A percentile compares a stretch with the other conserved stretches of the same genome.
Evolutionary conservation across 441 rosid genomes (phyloP).

Genomic region (Pelargonium myrrhifolium): DNA sequence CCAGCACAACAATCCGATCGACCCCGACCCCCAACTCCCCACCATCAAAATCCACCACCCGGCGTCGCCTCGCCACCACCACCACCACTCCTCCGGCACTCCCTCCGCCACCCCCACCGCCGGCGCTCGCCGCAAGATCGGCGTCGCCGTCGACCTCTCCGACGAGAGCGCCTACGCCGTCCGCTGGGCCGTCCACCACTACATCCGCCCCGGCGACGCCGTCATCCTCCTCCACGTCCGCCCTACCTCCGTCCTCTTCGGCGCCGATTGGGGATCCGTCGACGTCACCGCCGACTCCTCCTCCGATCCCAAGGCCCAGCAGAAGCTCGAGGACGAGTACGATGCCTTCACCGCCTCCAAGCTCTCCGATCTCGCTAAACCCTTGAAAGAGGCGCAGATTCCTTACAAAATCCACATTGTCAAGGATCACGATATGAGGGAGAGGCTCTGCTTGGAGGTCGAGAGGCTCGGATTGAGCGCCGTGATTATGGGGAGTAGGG

Average conservation of each 20-base stretch:
- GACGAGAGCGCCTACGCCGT: constrained; percentile 21
- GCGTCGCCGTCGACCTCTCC: constrained; percentile 24
- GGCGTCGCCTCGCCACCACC: constrained; percentile 17
- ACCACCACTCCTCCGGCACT: constrained; percentile 11
- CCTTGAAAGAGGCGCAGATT: constrained; percentile 16
- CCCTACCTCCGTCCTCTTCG: constrained; percentile 22
- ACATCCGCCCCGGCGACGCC: constrained; percentile 22
- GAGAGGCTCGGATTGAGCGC: constrained; percentile 22
- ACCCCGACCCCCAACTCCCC: constrained; percentile 2
- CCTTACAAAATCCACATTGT: constrained; percentile 20
- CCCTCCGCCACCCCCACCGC: constrained; percentile 15
- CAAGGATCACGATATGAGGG: constrained; percentile 22
- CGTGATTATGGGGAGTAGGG: constrained; percentile 21
- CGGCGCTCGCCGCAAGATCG: constrained; percentile 20
- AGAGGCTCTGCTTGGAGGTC: constrained; percentile 22
- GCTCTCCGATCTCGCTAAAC: constrained; percentile 16
- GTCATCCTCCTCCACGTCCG: constrained; percentile 20
- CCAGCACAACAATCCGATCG: neutral
- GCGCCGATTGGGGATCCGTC: constrained; percentile 20
- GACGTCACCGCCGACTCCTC: neutral
- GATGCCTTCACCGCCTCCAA: constrained; percentile 19
- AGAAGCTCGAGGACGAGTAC: constrained; percentile 14
- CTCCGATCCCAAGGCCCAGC: neutral
- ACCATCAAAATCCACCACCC: constrained; percentile 20
- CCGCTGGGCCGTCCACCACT: constrained; percentile 19